Percentiles rank a stretch among this genome's conserved stretches.
These are phyloP conservation scores for Aegilops bicornis DNA, from an alignment of 176 grass and related monocot species.

Conservation along the genomic window DNA sequence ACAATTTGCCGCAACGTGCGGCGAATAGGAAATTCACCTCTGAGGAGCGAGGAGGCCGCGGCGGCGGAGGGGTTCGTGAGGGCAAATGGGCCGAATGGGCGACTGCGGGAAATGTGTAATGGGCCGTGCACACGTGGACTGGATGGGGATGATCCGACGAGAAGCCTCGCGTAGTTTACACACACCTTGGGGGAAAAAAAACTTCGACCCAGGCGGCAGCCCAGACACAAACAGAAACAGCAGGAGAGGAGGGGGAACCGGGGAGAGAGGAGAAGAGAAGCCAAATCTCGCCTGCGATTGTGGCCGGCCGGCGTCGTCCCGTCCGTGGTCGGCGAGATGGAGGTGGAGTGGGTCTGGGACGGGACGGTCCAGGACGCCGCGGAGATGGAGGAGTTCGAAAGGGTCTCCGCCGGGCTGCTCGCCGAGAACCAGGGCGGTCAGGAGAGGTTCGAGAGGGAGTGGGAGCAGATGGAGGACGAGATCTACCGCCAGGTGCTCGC, in stretches of 20 bases:
- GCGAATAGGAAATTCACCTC: too few relatives aligned
- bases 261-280: neutral
- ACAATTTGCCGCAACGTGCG: too few relatives aligned
- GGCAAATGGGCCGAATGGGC: neutral
- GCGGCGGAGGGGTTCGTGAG: neutral
- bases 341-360: slow-evolving; percentile 32
- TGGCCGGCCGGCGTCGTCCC: slow-evolving; percentile 21
- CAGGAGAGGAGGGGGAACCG: neutral
- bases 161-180: neutral
- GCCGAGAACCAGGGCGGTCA: neutral
- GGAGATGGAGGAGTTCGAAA: slow-evolving; percentile 83
- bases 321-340: slow-evolving; percentile 36
- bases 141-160: neutral
- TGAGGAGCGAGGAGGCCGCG: neutral
- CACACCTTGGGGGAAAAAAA: neutral
- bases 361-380: slow-evolving; percentile 47
- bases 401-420: slow-evolving; percentile 32
- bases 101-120: neutral
- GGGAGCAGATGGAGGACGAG: neutral
- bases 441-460: neutral
- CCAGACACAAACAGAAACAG: neutral
- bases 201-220: neutral
- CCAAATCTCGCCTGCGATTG: slow-evolving; percentile 19
- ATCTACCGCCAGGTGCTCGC: slow-evolving; percentile 14
- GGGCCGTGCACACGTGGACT: slow-evolving; percentile 3